Percentiles rank a stretch among this genome's conserved stretches.
Evolutionary conservation across 2,329 filamentous ascomycete species (phyloP).

Genomic region (Ascochyta fabae): DNA sequence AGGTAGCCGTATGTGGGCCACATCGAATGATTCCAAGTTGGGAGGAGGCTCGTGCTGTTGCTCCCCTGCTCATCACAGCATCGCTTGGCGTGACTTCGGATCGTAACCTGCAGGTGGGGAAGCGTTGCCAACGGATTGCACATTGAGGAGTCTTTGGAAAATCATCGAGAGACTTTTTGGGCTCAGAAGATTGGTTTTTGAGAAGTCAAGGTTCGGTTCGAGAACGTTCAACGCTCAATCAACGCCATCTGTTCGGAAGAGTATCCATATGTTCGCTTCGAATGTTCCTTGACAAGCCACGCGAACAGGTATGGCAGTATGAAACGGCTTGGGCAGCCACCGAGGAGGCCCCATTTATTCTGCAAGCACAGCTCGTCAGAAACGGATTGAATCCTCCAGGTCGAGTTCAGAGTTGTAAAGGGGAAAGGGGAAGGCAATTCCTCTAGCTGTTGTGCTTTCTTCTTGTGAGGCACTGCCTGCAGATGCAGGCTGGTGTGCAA

Average conservation of each 20-base stretch:
- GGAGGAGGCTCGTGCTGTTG: constrained; percentile 25
- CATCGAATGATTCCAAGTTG: constrained; percentile 29
- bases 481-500: constrained; percentile 20
- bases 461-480: constrained; percentile 11
- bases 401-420: neutral
- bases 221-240: neutral
- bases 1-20: constrained; percentile 25
- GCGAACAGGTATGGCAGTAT: constrained; percentile 17
- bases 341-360: neutral
- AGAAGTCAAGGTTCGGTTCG: neutral
- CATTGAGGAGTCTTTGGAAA: neutral
- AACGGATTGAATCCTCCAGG: neutral
- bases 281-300: constrained; percentile 13
- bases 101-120: constrained; percentile 30
- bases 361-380: constrained; percentile 1
- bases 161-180: neutral
- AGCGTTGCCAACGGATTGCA: constrained; percentile 14
- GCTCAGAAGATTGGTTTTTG: neutral
- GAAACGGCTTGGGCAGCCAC: constrained; percentile 24
- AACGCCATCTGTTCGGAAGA: neutral
- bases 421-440: neutral
- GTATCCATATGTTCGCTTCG: constrained; percentile 1
- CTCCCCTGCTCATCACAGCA: constrained; percentile 29
- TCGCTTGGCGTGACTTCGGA: constrained; percentile 40
- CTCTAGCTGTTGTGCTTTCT: neutral